phyloP scores from a whole-genome alignment of 1,284 basidiomycete genomes.

The Coniferiporia weirii region DNA sequence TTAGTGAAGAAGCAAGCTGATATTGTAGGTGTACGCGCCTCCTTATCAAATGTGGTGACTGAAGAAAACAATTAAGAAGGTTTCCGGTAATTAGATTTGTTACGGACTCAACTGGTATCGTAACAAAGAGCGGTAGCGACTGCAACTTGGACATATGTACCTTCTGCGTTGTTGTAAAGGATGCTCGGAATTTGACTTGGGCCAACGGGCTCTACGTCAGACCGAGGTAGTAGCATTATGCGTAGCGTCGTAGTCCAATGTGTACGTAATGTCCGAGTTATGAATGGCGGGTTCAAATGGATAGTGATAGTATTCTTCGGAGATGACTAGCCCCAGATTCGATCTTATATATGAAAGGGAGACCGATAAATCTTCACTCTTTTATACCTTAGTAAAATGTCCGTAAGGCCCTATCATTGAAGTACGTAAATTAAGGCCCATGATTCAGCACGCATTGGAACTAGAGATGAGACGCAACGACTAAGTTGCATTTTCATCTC shows the following conservation, averaged over 20 bases:
- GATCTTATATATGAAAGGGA: too few species aligned
- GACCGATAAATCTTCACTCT: too few species aligned
- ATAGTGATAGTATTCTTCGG: too few species aligned
- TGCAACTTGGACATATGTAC: not conserved
- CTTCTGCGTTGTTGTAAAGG: not conserved
- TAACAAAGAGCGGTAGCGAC: not conserved
- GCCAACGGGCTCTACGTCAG: not conserved
- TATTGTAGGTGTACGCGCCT: not conserved
- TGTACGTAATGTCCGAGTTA: not conserved
- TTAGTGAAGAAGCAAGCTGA: not conserved
- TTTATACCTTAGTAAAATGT: too few species aligned
- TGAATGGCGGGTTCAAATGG: not conserved
- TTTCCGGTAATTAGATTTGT: not conserved
- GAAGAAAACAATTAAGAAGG: not conserved
- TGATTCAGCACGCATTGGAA: too few species aligned
- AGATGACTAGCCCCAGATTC: too few species aligned
- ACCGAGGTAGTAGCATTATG: conserved; percentile 27
- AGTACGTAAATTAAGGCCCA: too few species aligned
- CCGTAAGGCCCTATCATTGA: too few species aligned
- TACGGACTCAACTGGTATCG: conserved; percentile 2
- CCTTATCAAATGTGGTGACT: conserved; percentile 8
- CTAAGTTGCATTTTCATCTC: too few species aligned
- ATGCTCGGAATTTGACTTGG: not conserved
- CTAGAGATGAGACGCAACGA: too few species aligned
- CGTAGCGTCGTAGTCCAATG: conserved; percentile 28